Base-by-base conservation (phyloP, 371 early-diverging fungal genomes). In the Lichtheimia ramosa region DNA sequence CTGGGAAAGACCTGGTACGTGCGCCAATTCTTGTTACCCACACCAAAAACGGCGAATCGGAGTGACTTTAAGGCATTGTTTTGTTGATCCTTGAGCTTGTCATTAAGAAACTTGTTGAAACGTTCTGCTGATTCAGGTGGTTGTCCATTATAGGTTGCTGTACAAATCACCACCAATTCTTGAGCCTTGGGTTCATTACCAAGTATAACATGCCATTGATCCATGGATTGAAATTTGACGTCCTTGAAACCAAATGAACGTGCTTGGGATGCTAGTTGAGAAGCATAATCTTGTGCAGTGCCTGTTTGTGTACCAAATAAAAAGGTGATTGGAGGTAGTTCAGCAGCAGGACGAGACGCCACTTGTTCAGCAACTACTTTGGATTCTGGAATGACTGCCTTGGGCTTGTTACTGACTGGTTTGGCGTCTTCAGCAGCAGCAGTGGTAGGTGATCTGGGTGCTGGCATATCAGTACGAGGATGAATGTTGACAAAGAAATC, bases 11-110 rank as follows among this genome's bases (percentile, higher is more conserved):
- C 60, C 57, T 83, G 84, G 48, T 78, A 85, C 3, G 85, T 85
- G 34, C 83, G 65, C 85, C 85, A 85, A 59, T 85, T 78, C 61
- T 72, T 73, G 71, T 85, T 85, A 59, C 80, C 80, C 2, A 79
- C 59, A 58, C 86, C 86, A 70, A 83, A 84, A 12, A 85, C 83
- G 34, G 79, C 63, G 51, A 64, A 85, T 14, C 62, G 56, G 3
- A 82, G 50, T 20, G 81, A 77, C 6, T 68, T 59, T 3, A 76
- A 54, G 54, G 63, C 68, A 20, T 69, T 54, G 15, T 55, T 61
- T 13, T 86, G 88, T 5, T 20, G 23, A 51, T 74, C 68, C 16
- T 56, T 60, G 16, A 58, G 21, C 27, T 68, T 71, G 18, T 53
- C 52, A 34, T 67, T 68, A 12, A 85, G 50, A 50, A 77, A 81